Base-by-base conservation (phyloP, 78 protist species). In the Tieghemostelium lacteum region DNA sequence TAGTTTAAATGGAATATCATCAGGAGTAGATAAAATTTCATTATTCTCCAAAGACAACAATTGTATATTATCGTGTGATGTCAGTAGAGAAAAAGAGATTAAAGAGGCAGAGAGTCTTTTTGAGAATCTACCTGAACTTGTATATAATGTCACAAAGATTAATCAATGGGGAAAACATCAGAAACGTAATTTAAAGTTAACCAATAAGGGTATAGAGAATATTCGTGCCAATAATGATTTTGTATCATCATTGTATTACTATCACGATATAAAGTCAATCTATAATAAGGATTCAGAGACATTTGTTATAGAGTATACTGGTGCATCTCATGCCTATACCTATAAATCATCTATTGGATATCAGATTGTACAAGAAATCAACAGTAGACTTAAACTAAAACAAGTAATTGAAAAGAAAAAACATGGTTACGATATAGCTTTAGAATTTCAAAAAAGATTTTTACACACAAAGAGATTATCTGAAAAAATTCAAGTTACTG, bases 151-250 rank as follows among this genome's bases (percentile, higher is more conserved):
- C 3, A 83, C 91, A 8, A 83, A 83, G 29, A 83, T 83, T 71
- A 83, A 83, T 69, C 91, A 83, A 45, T 83, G 91, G 91, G 78
- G 78, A 12, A 83, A 83, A 64, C 91, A 69, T 33, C 91, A 83
- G 36, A 66, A 69, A 31, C 91, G 91, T 69, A 36, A 42, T 2
- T 45, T 83, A 17, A 22, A 20, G 14, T 54, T 83, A 29, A 83
- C 91, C 29, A 83, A 65, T 17, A 52, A 42, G 28, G 91, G 91
- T 33, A 69, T 83, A 26, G 91, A 73, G 42, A 83, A 83, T 36
- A 63, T 83, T 19, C 33, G 91, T 12, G 75, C 57, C 39, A n/a
- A n/a, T n/a, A n/a, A n/a, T n/a, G 91, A 83, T 17, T 19, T 83
- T 22, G 78, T 69, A 2, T 83, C 91, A 22, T 58, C 72, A 33